Evolutionary conservation across 2,329 filamentous ascomycete genomes (phyloP), one percentile per base, ranked within the genome.

Genomic region (Epichloe festucae): DNA sequence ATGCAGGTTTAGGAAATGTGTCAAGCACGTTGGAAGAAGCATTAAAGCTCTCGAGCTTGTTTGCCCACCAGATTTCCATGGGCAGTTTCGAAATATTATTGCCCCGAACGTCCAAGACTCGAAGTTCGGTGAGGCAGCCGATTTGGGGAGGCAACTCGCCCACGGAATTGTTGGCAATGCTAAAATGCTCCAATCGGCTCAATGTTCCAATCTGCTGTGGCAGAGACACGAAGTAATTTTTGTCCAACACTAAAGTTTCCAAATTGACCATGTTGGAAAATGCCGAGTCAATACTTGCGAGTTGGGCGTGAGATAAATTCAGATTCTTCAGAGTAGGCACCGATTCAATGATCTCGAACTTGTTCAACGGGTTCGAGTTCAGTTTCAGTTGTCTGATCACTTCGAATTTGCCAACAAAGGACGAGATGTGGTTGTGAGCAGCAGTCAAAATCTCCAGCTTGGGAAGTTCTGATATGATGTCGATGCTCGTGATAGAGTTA

Each of bases 1-100:
- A 85, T 2, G 83, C 78, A 21, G 88, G 88, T 63, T 95, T 96
- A 1, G 93, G 93, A 63, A 98, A 97, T 41, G 80, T 82, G 48
- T 90, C 85, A 19, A 98, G 75, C 6, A 97, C 84, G 59, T 98
- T 98, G 11, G 93, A 96, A 0, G 91, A 97, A 12, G 95, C 84
- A 60, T 98, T 98, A 53, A 98, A 77, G 0, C 85, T 91, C 67
- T 97, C 90, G 51, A 98, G 70, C 63, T 85, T 89, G 59, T 85
- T 84, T 49, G 91, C 91, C 75, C 88, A 91, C 93, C 93, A 98
- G n/a, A 98, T 77, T 63, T 98, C 93, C 63, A 87, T 81, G 2
- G 93, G 93, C 35, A 98, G 73, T 61, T 85, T 85, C 57, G 84
- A 85, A 53, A 98, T 78, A 62, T 97, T 98, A 71, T 97, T 98